Evolutionary conservation across 2,329 filamentous ascomycete genomes (phyloP), one percentile per base, ranked within the genome.

Genomic region (Microthyrium microscopicum): DNA sequence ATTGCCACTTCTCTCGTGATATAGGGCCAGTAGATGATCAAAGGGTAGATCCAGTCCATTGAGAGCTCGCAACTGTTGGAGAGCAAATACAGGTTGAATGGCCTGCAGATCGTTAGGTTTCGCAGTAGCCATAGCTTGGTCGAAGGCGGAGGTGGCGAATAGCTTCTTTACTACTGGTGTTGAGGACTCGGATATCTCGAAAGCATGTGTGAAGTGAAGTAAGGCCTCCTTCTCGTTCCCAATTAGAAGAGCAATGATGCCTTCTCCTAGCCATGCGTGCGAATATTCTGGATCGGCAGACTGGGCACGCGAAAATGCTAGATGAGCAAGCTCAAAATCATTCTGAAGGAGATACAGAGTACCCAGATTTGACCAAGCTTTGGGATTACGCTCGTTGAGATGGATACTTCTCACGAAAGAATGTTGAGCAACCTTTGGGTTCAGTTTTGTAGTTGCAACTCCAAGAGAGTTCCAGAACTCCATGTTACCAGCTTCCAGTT

Each of bases 381-480:
- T 73, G 1, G 83, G 75, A 42, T 75, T 91, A 40, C 82, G 47
- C 52, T 98, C 87, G 47, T 94, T 91, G 12, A 98, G 62, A 52
- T 91, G 80, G n/a, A 98, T 54, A 43, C 85, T 93, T 44, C 91
- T 69, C 9, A 93, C 78, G 45, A 98, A 87, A 0, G 89, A 74
- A 52, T 98, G 91, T 52, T 98, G 89, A 0, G 89, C 75, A 2
- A 98, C 81, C 36, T 77, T 74, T 0, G 85, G 78, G 47, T 81
- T 94, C 43, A 94, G 66, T 29, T 73, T 72, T 41, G 82, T 85
- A 2, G 89, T 94, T 18, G 81, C 83, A 3, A 95, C 82, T 31
- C 87, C 89, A 3, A 98, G 66, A 0, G 89, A 77, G 49, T 95
- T 95, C 89, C 89, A 98, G 53, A 95, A 95, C 44, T 95, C 87